These are phyloP conservation scores for Leccinum uliginosum DNA, from an alignment of 768 basidiomycete genomes.

Conservation along the genomic window DNA sequence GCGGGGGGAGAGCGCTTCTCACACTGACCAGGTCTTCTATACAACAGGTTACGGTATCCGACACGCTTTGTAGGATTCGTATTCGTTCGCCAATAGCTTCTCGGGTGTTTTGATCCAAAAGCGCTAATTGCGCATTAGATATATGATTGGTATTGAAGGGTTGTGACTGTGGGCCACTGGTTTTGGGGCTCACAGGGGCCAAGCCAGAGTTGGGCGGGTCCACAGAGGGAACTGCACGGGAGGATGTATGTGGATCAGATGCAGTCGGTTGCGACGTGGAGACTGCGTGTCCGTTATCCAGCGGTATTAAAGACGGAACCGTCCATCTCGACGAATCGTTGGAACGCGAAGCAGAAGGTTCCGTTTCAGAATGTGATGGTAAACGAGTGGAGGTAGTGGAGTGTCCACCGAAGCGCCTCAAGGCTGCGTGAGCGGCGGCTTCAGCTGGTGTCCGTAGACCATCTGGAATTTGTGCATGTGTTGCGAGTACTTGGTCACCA, in stretches of 20 bases:
- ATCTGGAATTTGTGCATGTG: slow-evolving; percentile 11
- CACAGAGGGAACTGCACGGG: background rate
- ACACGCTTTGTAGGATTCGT: slow-evolving; percentile 73
- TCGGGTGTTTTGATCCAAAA: slow-evolving; percentile 63
- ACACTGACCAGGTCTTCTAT: slow-evolving; percentile 76
- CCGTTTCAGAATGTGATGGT: slow-evolving; percentile 6
- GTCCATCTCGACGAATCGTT: slow-evolving; percentile 17
- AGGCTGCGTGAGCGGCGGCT: slow-evolving; percentile 66
- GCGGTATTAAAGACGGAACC: slow-evolving; percentile 24
- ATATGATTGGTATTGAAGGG: slow-evolving; percentile 23
- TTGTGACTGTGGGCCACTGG: slow-evolving; percentile 27
- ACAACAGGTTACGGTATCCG: slow-evolving; percentile 65
- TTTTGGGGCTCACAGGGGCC: background rate
- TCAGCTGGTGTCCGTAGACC: slow-evolving; percentile 35
- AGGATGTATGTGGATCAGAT: slow-evolving; percentile 11
- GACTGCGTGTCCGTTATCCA: slow-evolving; percentile 11
- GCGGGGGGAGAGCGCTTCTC: slow-evolving; percentile 61
- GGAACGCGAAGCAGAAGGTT: slow-evolving; percentile 3
- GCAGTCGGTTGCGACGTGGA: background rate
- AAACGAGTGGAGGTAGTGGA: slow-evolving; percentile 10
- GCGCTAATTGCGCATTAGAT: slow-evolving; percentile 54
- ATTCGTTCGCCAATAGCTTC: slow-evolving; percentile 85
- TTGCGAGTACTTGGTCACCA: background rate
- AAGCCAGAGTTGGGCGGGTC: background rate
- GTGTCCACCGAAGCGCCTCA: slow-evolving; percentile 42